Percentiles rank a stretch among this genome's conserved stretches.
Conservation (phyloP, 2,329 filamentous ascomycete genomes). For the Fusarium sambucinum region DNA sequence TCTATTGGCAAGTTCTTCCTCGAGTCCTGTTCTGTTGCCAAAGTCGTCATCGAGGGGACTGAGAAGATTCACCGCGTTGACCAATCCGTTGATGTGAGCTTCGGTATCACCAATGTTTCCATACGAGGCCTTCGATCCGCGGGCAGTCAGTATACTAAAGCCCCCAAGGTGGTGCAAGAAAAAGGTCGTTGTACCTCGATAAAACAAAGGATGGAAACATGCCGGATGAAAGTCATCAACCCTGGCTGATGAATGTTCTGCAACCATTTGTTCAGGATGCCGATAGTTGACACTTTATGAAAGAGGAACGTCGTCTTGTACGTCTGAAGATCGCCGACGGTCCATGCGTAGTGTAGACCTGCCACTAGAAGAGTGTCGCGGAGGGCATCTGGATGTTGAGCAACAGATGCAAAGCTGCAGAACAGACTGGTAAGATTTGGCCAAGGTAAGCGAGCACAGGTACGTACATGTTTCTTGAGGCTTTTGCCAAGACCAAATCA, state of each 20-base stretch:
- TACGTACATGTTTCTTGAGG: slow-evolving; percentile 21
- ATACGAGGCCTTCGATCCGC: slow-evolving; percentile 16
- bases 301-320: slow-evolving; percentile 42
- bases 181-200: slow-evolving; percentile 19
- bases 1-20: slow-evolving; percentile 41
- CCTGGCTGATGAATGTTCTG: slow-evolving; percentile 9
- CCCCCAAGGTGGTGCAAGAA: fast-evolving
- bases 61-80: slow-evolving; percentile 32
- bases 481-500: slow-evolving; percentile 9
- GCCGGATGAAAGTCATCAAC: slow-evolving; percentile 36
- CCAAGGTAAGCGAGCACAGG: fast-evolving
- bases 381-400: slow-evolving; percentile 37
- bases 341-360: slow-evolving; percentile 43
- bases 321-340: slow-evolving; percentile 24
- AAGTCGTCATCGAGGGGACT: slow-evolving; percentile 17
- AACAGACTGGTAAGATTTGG: fast-evolving
- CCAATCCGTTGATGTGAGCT: slow-evolving; percentile 39
- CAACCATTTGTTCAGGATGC: slow-evolving; percentile 36
- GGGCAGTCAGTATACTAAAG: fast-evolving
- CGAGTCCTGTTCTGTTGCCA: background rate
- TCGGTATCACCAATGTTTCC: slow-evolving; percentile 38
- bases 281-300: slow-evolving; percentile 40
- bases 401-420: slow-evolving; percentile 25
- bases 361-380: slow-evolving; percentile 41
- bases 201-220: slow-evolving; percentile 39